Percentiles rank a stretch among this genome's conserved stretches.
Conservation (phyloP, 495 filamentous ascomycete species). For the Xylaria curta region DNA sequence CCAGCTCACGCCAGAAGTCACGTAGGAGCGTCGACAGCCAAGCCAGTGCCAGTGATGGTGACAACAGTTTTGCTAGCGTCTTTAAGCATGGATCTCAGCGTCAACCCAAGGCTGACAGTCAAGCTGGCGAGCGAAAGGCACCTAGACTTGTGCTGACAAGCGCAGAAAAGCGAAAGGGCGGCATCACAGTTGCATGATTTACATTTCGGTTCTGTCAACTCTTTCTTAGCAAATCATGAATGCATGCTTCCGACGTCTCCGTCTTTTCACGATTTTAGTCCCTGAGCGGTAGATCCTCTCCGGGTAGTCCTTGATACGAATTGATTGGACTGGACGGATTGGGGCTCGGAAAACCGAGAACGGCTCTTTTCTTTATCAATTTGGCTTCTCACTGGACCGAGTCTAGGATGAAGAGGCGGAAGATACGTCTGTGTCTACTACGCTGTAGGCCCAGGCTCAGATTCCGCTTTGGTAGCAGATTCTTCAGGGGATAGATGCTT, state of each 20-base stretch:
- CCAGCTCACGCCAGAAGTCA: constrained; percentile 64
- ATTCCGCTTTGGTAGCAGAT: constrained; percentile 22
- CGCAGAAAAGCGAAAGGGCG: constrained; percentile 89
- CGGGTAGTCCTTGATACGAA: constrained; percentile 36
- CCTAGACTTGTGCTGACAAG: constrained; percentile 86
- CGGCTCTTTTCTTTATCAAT: constrained; percentile 41
- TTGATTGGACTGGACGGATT: constrained; percentile 36
- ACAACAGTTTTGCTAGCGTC: constrained; percentile 62
- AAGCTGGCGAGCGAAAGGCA: constrained; percentile 74
- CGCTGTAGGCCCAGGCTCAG: constrained; percentile 30
- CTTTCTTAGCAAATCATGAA: constrained; percentile 41
- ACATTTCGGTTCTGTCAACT: constrained; percentile 25
- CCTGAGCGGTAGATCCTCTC: constrained; percentile 42
- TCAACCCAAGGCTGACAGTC: constrained; percentile 50
- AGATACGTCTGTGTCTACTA: constrained; percentile 32
- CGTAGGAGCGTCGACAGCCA: constrained; percentile 68
- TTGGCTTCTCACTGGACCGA: constrained; percentile 27
- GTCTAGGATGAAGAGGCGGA: constrained; percentile 29
- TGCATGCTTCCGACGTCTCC: constrained; percentile 42
- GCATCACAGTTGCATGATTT: constrained; percentile 48
- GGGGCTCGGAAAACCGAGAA: constrained; percentile 28
- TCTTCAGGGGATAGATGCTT: constrained; percentile 33
- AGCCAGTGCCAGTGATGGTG: constrained; percentile 59
- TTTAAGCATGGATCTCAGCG: constrained; percentile 61
- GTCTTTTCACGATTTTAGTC: constrained; percentile 40